These are phyloP conservation scores for Talaromyces marneffei DNA, from an alignment of 2,329 filamentous ascomycete species.

Conservation along the genomic window DNA sequence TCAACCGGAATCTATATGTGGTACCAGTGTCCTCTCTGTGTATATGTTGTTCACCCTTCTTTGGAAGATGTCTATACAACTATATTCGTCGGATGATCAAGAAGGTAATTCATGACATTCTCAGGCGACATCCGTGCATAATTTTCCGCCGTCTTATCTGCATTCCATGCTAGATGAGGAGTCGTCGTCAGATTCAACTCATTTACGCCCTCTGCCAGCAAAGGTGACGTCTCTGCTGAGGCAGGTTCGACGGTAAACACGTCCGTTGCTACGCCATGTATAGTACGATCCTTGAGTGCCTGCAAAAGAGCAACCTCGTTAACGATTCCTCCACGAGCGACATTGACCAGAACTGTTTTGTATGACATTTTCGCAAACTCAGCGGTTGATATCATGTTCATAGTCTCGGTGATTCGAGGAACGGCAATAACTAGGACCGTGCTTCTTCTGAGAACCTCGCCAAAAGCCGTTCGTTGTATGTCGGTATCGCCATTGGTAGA, in stretches of 20 bases:
- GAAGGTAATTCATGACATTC: conserved; percentile 9
- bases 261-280: conserved; percentile 48
- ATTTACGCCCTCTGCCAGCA: conserved; percentile 40
- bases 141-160: conserved; percentile 44
- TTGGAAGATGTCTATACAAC: conserved; percentile 4
- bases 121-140: conserved; percentile 8
- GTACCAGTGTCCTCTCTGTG: not conserved
- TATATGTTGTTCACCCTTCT: not conserved
- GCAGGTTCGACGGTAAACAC: conserved; percentile 47
- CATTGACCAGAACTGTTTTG: conserved; percentile 45
- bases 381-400: conserved; percentile 28
- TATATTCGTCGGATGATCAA: conserved; percentile 9
- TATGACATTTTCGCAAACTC: conserved; percentile 44
- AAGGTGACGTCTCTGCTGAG: conserved; percentile 37
- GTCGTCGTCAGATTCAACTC: conserved; percentile 48
- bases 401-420: conserved; percentile 27
- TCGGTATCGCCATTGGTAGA: conserved; percentile 11
- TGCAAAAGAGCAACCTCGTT: conserved; percentile 45
- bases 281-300: conserved; percentile 41
- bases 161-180: conserved; percentile 52
- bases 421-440: conserved; percentile 30
- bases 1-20: too few species aligned
- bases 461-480: conserved; percentile 23
- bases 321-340: conserved; percentile 47
- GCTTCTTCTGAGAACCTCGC: conserved; percentile 24